phyloP scores from a whole-genome alignment of 2,329 filamentous ascomycete genomes.

The Ceratocystis lukuohia region DNA sequence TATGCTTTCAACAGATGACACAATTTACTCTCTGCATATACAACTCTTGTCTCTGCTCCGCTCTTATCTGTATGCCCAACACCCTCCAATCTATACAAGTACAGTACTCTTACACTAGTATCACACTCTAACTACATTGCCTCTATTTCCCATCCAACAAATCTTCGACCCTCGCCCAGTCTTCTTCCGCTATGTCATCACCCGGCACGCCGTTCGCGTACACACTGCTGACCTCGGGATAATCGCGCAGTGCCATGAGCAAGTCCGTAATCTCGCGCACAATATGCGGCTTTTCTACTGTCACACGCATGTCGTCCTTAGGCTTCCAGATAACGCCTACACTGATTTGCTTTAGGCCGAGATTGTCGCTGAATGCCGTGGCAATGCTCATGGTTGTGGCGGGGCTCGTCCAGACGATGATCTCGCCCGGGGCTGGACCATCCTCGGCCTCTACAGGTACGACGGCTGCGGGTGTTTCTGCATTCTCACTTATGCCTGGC shows the following conservation, averaged over 20 bases:
- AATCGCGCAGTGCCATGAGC: constrained; percentile 44
- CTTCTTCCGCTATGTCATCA: constrained; percentile 30
- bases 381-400: constrained; percentile 16
- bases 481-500: neutral
- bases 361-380: constrained; percentile 25
- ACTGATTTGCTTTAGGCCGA: constrained; percentile 50
- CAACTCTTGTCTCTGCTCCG: neutral
- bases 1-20: constrained; percentile 1
- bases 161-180: constrained; percentile 35
- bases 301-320: constrained; percentile 58
- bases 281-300: constrained; percentile 41
- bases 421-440: constrained; percentile 12
- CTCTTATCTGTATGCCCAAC: neutral
- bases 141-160: constrained; percentile 12
- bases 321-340: constrained; percentile 67
- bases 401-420: constrained; percentile 19
- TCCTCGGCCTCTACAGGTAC: neutral
- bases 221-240: constrained; percentile 56
- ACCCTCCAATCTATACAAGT: neutral
- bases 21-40: neutral
- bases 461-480: neutral
- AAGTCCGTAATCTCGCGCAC: constrained; percentile 44
- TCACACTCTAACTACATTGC: constrained; percentile 25
- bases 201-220: constrained; percentile 51
- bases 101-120: neutral